These are phyloP conservation scores for Westerdykella sp. DNA, from an alignment of 2,329 filamentous ascomycete genomes.

Conservation along the genomic window DNA sequence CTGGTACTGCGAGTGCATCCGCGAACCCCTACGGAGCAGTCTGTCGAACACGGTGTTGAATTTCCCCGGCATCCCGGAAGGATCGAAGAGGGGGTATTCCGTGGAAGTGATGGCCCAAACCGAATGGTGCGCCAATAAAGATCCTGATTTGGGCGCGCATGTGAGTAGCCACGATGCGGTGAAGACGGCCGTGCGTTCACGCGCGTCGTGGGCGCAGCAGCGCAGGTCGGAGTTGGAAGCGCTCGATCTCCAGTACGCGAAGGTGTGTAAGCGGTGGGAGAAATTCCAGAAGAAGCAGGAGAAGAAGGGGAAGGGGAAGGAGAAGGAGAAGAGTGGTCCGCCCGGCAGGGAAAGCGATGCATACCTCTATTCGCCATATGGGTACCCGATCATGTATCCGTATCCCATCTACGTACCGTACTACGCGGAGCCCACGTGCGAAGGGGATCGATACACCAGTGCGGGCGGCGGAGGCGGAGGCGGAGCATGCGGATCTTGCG, in stretches of 20 bases:
- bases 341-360: slow-evolving; percentile 29
- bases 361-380: slow-evolving; percentile 34
- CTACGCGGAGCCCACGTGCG: slow-evolving; percentile 39
- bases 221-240: slow-evolving; percentile 29
- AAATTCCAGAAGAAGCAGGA: slow-evolving; percentile 33
- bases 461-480: slow-evolving; percentile 35
- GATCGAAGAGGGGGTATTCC: slow-evolving; percentile 17
- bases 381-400: slow-evolving; percentile 36
- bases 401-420: slow-evolving; percentile 46
- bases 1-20: slow-evolving; percentile 75
- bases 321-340: too few species aligned
- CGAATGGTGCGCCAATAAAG: slow-evolving; percentile 14
- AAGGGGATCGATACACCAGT: slow-evolving; percentile 37
- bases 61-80: slow-evolving; percentile 16
- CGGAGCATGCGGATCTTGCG: slow-evolving; percentile 41
- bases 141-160: slow-evolving; percentile 56
- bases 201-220: slow-evolving; percentile 8
- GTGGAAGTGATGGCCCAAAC: slow-evolving; percentile 3
- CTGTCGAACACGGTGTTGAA: slow-evolving; percentile 34
- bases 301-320: slow-evolving; percentile 1
- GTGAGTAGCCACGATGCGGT: slow-evolving; percentile 70
- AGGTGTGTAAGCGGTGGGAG: slow-evolving; percentile 30
- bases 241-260: slow-evolving; percentile 52
- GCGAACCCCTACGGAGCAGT: slow-evolving; percentile 46
- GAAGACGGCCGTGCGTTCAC: slow-evolving; percentile 10